phyloP scores from a whole-genome alignment of 441 rosid species.

The Pelargonium australe region DNA sequence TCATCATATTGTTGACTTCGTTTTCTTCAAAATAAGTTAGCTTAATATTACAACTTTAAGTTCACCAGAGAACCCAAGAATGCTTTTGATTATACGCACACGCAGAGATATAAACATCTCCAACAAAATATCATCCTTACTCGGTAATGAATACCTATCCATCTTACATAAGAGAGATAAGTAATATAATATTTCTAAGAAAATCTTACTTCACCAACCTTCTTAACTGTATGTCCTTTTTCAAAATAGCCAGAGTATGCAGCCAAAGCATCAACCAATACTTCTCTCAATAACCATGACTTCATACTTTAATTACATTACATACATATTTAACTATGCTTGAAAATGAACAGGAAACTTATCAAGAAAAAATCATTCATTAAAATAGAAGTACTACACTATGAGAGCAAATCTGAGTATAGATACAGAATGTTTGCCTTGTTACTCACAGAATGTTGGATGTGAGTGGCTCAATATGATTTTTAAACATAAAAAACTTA shows the following conservation, averaged over 20 bases:
- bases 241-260: too few species aligned
- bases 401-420: too few species aligned
- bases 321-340: not conserved
- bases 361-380: not conserved
- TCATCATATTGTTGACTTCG: slow-evolving; percentile 7
- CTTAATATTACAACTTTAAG: not conserved
- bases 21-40: slow-evolving; percentile 8
- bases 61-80: not conserved
- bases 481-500: too few species aligned
- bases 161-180: not conserved
- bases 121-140: not conserved
- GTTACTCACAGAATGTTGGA: too few species aligned
- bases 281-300: not conserved
- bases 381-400: too few species aligned
- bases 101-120: not conserved
- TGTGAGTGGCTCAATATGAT: too few species aligned
- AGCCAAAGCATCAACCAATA: too few species aligned
- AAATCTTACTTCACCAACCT: not conserved
- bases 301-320: not conserved
- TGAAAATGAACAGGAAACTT: not conserved
- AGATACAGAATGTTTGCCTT: too few species aligned
- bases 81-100: not conserved
- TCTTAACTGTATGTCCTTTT: too few species aligned
- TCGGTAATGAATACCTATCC: not conserved
- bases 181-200: too few species aligned